Evolutionary conservation across 164 flowering plant genomes (phyloP).

Genomic region (Magnolia sinica): DNA sequence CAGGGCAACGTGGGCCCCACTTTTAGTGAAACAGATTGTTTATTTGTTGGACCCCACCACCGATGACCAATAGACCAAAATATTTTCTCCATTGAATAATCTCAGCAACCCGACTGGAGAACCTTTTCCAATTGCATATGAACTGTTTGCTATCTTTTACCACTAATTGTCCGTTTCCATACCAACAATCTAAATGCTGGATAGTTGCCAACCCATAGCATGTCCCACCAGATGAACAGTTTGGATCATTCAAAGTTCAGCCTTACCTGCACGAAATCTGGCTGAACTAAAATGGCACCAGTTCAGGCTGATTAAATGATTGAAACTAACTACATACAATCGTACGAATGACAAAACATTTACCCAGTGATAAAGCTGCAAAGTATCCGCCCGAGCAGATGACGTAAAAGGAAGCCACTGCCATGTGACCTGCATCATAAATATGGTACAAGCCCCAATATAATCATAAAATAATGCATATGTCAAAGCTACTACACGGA

Average conservation of each 20-base stretch:
- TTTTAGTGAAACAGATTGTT: too few species aligned
- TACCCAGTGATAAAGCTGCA: slow-evolving; percentile 98
- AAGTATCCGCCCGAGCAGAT: slow-evolving; percentile 82
- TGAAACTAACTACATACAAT: too few species aligned
- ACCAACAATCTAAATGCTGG: not conserved
- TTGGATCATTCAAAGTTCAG: not conserved
- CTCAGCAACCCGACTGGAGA: too few species aligned
- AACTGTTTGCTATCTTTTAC: too few species aligned
- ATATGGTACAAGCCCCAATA: not conserved
- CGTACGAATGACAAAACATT: not conserved
- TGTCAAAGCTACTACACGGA: not conserved
- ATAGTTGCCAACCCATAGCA: not conserved
- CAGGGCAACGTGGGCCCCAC: too few species aligned
- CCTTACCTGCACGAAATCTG: not conserved
- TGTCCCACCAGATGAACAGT: not conserved
- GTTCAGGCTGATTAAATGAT: too few species aligned
- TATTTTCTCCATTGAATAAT: too few species aligned
- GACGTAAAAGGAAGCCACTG: slow-evolving; percentile 92
- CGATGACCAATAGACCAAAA: too few species aligned
- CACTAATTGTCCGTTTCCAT: not conserved
- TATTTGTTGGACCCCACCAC: too few species aligned
- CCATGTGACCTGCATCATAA: slow-evolving; percentile 74
- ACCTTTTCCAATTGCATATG: too few species aligned
- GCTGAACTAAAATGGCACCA: too few species aligned
- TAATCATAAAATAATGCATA: not conserved